Percentiles rank a stretch among this genome's conserved stretches.
Conservation (phyloP, 371 early-diverging fungal genomes). For the Circinella umbellata region DNA sequence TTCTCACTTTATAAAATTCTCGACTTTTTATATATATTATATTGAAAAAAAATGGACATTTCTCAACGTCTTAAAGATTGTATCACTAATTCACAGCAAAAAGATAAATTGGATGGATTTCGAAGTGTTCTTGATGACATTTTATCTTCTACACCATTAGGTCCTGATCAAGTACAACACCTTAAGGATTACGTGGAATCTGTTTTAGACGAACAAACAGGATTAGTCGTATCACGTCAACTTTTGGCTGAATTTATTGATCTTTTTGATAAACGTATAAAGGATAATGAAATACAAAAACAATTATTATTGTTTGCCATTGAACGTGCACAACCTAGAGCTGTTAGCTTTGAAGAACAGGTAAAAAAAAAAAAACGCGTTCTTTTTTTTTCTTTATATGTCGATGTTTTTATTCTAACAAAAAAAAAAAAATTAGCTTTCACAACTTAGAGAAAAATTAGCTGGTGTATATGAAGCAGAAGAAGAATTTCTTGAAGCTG, state of each 20-base stretch:
- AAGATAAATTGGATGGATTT: conserved; percentile 48
- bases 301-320: conserved; percentile 61
- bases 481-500: conserved; percentile 83
- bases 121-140: conserved; percentile 35
- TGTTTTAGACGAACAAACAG: conserved; percentile 74
- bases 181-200: conserved; percentile 61
- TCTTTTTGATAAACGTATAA: conserved; percentile 39
- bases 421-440: conserved; percentile 59
- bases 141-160: conserved; percentile 17
- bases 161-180: conserved; percentile 24
- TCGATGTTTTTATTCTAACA: no score
- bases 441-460: conserved; percentile 73
- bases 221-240: conserved; percentile 78
- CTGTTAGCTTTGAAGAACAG: conserved; percentile 90
- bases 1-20: no score
- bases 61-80: conserved; percentile 34
- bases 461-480: conserved; percentile 76
- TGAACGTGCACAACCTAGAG: conserved; percentile 65
- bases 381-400: neutral
- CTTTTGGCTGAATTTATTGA: conserved; percentile 68
- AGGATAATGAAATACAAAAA: conserved; percentile 51
- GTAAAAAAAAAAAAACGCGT: conserved; percentile 36
- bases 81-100: conserved; percentile 40
- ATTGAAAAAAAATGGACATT: conserved; percentile 36
- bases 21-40: no score